Evolutionary conservation across 345 rosid genomes (phyloP).

Genomic region (Iberis pinnata): DNA sequence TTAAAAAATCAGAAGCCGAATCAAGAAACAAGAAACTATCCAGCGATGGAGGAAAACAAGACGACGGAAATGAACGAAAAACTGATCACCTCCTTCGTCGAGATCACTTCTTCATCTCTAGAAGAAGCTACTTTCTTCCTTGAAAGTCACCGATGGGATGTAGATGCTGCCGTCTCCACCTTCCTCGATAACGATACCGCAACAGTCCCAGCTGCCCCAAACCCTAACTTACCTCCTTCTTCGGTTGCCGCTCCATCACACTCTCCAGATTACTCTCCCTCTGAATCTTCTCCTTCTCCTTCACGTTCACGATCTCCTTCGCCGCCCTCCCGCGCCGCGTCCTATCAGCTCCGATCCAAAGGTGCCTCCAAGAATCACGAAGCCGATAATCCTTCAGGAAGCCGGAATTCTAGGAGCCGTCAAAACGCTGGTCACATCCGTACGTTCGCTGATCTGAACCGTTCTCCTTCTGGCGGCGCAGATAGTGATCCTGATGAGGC

Average conservation of each 20-base stretch:
- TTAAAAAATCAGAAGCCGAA: no score
- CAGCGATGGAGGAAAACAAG: slow-evolving; percentile 24
- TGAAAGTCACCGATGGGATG: slow-evolving; percentile 82
- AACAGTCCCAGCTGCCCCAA: background rate
- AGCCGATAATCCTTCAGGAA: slow-evolving; percentile 32
- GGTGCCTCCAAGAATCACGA: slow-evolving; percentile 21
- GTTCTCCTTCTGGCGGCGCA: slow-evolving; percentile 30
- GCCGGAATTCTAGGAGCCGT: slow-evolving; percentile 31
- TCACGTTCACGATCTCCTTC: slow-evolving; percentile 67
- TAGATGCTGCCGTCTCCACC: slow-evolving; percentile 86
- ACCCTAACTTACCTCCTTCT: slow-evolving; percentile 26
- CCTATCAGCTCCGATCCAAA: slow-evolving; percentile 54
- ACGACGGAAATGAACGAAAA: slow-evolving; percentile 21
- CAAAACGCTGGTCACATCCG: slow-evolving; percentile 51
- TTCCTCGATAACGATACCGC: slow-evolving; percentile 55
- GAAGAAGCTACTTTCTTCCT: slow-evolving; percentile 83
- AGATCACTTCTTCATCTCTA: slow-evolving; percentile 74
- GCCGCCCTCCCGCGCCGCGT: slow-evolving; percentile 38
- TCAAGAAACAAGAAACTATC: background rate
- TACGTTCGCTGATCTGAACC: slow-evolving; percentile 84
- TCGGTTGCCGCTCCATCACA: slow-evolving; percentile 25
- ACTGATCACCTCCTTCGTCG: slow-evolving; percentile 60
- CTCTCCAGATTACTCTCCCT: slow-evolving; percentile 48
- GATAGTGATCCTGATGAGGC: slow-evolving; percentile 58
- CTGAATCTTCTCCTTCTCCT: slow-evolving; percentile 45